Evolutionary conservation across 371 early-diverging fungal species (phyloP).

Genomic region (Blakeslea trispora): DNA sequence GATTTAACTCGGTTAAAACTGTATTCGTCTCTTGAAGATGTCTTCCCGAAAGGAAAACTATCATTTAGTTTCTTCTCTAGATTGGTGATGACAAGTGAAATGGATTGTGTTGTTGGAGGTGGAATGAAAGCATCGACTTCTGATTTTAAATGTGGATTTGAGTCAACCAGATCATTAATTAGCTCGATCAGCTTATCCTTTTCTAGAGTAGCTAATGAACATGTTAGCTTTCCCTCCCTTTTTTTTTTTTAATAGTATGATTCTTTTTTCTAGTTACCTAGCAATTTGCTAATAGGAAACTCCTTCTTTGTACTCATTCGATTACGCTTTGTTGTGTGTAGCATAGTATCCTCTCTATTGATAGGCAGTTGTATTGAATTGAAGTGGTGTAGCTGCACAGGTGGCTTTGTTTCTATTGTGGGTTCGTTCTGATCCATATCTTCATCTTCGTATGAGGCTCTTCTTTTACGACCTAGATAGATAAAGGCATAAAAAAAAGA

Average conservation of each 20-base stretch:
- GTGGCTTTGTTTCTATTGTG: constrained; percentile 7
- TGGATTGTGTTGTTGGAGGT: constrained; percentile 78
- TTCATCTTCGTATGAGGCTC: constrained; percentile 30
- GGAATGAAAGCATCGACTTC: constrained; percentile 67
- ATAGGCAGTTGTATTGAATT: constrained; percentile 1
- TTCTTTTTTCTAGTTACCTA: constrained; percentile 18
- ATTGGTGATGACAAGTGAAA: constrained; percentile 59
- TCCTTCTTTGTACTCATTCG: constrained; percentile 19
- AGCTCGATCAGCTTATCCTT: constrained; percentile 71
- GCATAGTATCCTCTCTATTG: constrained; percentile 9
- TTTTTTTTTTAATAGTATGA: background rate
- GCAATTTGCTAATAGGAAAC: constrained; percentile 30
- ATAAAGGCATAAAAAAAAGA: background rate
- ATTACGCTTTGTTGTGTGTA: constrained; percentile 25
- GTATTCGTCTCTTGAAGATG: constrained; percentile 16
- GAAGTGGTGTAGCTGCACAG: constrained; percentile 1
- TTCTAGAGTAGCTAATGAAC: constrained; percentile 55
- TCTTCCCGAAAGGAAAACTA: constrained; percentile 72
- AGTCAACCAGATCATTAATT: constrained; percentile 67
- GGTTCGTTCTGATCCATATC: constrained; percentile 19
- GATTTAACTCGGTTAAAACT: constrained; percentile 20
- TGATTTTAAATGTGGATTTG: constrained; percentile 70
- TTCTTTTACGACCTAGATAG: constrained; percentile 24
- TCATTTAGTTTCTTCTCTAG: constrained; percentile 69
- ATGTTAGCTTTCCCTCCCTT: background rate